These are phyloP conservation scores for Kwoniella bestiolae DNA, from an alignment of 768 basidiomycete species.

Conservation along the genomic window DNA sequence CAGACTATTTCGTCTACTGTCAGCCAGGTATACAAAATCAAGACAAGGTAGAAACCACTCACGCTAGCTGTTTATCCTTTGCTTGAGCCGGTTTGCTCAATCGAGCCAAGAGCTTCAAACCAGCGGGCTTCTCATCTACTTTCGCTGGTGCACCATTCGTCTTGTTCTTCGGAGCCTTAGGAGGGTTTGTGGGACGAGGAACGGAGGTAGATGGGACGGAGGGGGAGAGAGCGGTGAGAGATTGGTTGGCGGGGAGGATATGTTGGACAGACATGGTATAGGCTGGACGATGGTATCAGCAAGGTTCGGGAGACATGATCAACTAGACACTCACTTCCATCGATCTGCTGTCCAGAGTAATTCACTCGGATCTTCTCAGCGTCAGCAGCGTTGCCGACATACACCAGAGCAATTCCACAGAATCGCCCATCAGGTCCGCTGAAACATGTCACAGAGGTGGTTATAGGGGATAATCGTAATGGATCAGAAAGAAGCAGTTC, in stretches of 20 bases:
- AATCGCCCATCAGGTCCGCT: conserved; percentile 25
- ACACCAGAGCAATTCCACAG: conserved; percentile 34
- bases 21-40: neutral
- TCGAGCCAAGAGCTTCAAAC: conserved; percentile 37
- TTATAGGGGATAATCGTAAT: conserved; percentile 25
- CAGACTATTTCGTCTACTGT: too few species aligned
- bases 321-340: conserved; percentile 46
- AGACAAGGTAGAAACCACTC: conserved; percentile 16
- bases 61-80: conserved; percentile 42
- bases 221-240: conserved; percentile 22
- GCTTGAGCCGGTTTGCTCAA: conserved; percentile 34
- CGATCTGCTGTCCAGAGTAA: conserved; percentile 43
- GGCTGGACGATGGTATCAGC: conserved; percentile 31
- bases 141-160: conserved; percentile 10
- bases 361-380: conserved; percentile 37
- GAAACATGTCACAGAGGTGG: conserved; percentile 30
- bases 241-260: conserved; percentile 34
- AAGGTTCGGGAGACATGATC: too few species aligned
- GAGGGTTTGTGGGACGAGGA: conserved; percentile 4
- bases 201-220: conserved; percentile 4
- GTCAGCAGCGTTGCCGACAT: conserved; percentile 31
- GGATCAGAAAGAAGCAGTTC: conserved; percentile 37
- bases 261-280: conserved; percentile 40
- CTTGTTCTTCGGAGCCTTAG: conserved; percentile 1
- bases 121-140: conserved; percentile 33